Conservation (phyloP, 345 rosid species). For the Nephelium lappaceum region DNA sequence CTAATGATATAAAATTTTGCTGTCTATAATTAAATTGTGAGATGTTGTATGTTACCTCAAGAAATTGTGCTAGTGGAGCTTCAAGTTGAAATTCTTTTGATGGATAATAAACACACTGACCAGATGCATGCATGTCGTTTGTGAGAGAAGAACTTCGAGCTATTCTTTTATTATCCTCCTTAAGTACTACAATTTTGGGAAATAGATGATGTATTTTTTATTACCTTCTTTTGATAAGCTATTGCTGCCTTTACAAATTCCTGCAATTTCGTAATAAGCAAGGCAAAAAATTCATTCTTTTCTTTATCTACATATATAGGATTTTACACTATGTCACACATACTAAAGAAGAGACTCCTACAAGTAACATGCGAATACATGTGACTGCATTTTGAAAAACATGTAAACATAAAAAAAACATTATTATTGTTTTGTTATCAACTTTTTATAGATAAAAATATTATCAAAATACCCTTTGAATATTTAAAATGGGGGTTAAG, state of each 20-base stretch:
- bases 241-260: slow-evolving; percentile 88
- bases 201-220: slow-evolving; percentile 32
- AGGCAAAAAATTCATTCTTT: not conserved
- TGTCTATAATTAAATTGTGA: slow-evolving; percentile 58
- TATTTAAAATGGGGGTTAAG: too few relatives aligned
- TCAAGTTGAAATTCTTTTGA: slow-evolving; percentile 57
- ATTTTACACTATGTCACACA: too few relatives aligned
- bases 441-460: too few relatives aligned
- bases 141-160: slow-evolving; percentile 76
- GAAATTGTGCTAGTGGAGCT: slow-evolving; percentile 70
- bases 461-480: too few relatives aligned
- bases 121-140: slow-evolving; percentile 48
- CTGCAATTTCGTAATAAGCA: slow-evolving; percentile 26
- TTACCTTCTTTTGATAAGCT: slow-evolving; percentile 71
- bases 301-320: too few relatives aligned
- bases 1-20: slow-evolving; percentile 71
- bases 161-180: slow-evolving; percentile 66
- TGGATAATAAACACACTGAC: slow-evolving; percentile 38
- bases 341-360: too few relatives aligned
- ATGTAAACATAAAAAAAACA: too few relatives aligned
- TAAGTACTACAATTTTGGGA: slow-evolving; percentile 34
- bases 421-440: too few relatives aligned
- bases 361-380: too few relatives aligned
- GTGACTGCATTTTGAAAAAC: too few relatives aligned
- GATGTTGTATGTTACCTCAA: slow-evolving; percentile 48